A percentile compares a stretch with the other conserved stretches of the same genome.
Conservation (phyloP, 257 asterid genomes). For the Verbascum thapsus region DNA sequence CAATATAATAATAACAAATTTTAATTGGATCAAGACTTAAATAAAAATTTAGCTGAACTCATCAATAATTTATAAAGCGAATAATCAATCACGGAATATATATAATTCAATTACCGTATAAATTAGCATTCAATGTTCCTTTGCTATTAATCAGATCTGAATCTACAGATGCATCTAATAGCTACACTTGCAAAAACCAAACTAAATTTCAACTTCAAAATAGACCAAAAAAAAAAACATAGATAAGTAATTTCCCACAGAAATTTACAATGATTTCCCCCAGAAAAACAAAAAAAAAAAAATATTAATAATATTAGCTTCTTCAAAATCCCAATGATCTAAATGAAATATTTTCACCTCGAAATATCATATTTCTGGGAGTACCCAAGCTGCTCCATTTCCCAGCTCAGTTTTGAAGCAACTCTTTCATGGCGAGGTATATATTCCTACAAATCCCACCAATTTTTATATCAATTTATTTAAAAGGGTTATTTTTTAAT, state of each 20-base stretch:
- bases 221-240: slow-evolving; percentile 32
- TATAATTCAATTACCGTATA: no score
- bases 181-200: slow-evolving; percentile 47
- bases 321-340: slow-evolving; percentile 34
- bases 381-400: slow-evolving; percentile 54
- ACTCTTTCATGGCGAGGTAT: slow-evolving; percentile 61
- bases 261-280: slow-evolving; percentile 65
- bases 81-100: no score
- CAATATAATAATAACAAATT: no score
- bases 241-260: slow-evolving; percentile 34
- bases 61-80: no score
- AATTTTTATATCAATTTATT: no score
- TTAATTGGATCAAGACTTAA: no score
- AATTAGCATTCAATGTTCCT: no score
- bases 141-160: no score
- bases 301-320: slow-evolving; percentile 47
- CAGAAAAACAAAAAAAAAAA: slow-evolving; percentile 37
- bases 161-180: slow-evolving; percentile 36
- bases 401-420: slow-evolving; percentile 61
- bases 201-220: slow-evolving; percentile 35
- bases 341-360: slow-evolving; percentile 55
- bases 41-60: no score
- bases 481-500: no score
- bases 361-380: slow-evolving; percentile 40
- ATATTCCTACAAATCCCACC: slow-evolving; percentile 42